These are phyloP conservation scores for Petunia axillaris DNA, from an alignment of 257 asterid genomes.

Conservation along the genomic window DNA sequence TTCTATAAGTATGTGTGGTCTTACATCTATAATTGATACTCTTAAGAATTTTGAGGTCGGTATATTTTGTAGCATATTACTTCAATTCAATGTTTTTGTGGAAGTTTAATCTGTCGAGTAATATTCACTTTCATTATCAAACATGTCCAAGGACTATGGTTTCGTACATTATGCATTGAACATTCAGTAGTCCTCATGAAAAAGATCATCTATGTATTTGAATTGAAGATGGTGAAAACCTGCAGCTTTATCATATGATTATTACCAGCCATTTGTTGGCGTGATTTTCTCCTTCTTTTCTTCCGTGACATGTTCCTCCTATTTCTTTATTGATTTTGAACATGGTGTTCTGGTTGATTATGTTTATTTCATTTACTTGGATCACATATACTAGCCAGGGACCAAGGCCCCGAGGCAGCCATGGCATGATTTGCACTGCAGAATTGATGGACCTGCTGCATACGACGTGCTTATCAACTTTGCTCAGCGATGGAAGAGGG, in stretches of 20 bases:
- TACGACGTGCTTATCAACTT: conserved; percentile 92
- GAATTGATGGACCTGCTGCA: conserved; percentile 96
- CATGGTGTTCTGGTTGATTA: conserved; percentile 15
- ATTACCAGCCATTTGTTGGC: background rate
- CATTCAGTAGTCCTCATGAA: background rate
- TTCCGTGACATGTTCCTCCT: background rate
- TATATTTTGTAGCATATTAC: background rate
- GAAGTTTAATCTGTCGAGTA: conserved; percentile 7
- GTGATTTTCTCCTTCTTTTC: background rate
- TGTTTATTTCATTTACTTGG: conserved; percentile 21
- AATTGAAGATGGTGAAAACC: background rate
- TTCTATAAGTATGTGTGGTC: background rate
- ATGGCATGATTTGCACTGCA: conserved; percentile 96
- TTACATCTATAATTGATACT: conserved; percentile 12
- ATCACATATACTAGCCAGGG: conserved; percentile 51
- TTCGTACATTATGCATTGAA: background rate
- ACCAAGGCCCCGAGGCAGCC: conserved; percentile 90
- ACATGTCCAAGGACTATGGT: conserved; percentile 8
- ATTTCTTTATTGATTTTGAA: background rate
- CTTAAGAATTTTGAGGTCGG: background rate
- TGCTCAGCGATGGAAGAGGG: conserved; percentile 97
- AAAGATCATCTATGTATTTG: background rate
- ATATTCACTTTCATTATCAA: background rate
- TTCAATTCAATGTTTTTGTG: background rate
- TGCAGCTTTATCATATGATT: background rate